Evolutionary conservation across 2,329 filamentous ascomycete genomes (phyloP).

Genomic region (Ophiostoma piceae): DNA sequence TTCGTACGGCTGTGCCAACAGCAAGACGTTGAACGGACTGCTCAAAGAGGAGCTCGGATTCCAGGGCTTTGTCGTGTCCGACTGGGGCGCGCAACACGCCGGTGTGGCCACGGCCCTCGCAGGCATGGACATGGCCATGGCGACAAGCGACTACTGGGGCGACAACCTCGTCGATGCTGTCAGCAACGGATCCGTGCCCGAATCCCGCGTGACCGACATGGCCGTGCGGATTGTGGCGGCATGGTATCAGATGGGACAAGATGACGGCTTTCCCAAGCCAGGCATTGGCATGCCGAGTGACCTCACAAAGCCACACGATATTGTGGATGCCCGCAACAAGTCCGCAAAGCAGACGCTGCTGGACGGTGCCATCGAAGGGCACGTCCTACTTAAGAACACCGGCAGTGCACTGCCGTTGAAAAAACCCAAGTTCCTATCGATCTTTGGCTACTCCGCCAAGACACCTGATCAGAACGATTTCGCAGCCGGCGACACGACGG

Average conservation of each 20-base stretch:
- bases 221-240: constrained; percentile 42
- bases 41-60: constrained; percentile 56
- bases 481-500: constrained; percentile 35
- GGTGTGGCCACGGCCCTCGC: constrained; percentile 58
- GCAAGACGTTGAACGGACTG: constrained; percentile 58
- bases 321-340: constrained; percentile 52
- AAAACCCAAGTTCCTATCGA: constrained; percentile 46
- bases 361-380: constrained; percentile 56
- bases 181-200: constrained; percentile 53
- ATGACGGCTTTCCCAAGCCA: constrained; percentile 42
- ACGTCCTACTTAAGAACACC: constrained; percentile 59
- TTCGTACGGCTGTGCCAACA: constrained; percentile 64
- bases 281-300: constrained; percentile 49
- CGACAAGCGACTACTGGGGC: constrained; percentile 42
- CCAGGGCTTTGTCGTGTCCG: constrained; percentile 60
- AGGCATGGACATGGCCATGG: constrained; percentile 70
- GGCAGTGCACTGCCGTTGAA: constrained; percentile 51
- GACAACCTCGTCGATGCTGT: constrained; percentile 55
- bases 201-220: constrained; percentile 43
- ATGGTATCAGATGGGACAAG: constrained; percentile 53
- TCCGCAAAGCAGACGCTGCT: constrained; percentile 41
- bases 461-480: constrained; percentile 41
- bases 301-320: constrained; percentile 45
- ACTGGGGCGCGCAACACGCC: constrained; percentile 62
- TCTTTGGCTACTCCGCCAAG: constrained; percentile 58